phyloP scores from a whole-genome alignment of 2,329 filamentous ascomycete genomes.

The Seiridium unicorne region DNA sequence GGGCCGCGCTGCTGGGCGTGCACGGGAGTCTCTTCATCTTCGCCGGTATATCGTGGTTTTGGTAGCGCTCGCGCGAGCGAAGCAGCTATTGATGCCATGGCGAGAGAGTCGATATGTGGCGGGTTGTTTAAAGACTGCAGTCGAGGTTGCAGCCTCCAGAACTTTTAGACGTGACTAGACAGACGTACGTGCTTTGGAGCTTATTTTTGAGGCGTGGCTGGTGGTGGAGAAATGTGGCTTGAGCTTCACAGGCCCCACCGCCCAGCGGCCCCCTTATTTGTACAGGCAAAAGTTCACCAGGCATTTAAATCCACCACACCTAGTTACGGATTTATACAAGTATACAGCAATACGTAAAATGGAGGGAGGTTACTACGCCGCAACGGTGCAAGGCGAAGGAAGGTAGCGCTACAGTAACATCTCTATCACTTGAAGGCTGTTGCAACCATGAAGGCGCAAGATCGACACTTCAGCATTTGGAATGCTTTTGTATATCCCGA shows the following conservation, averaged over 20 bases:
- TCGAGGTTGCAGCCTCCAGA: not conserved
- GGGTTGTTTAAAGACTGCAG: not conserved
- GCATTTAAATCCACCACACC: not conserved
- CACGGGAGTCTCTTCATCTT: constrained; percentile 76
- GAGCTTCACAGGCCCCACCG: not conserved
- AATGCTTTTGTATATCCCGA: too few species aligned
- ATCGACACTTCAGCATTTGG: too few species aligned
- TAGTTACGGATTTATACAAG: not conserved
- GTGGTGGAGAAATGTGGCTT: not conserved
- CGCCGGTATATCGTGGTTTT: constrained; percentile 86
- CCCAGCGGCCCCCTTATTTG: not conserved
- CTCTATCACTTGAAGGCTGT: too few species aligned
- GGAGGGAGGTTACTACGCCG: too few species aligned
- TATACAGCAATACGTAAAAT: not conserved
- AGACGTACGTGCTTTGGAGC: not conserved
- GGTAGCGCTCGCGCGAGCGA: constrained; percentile 80
- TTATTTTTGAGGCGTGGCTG: constrained; percentile 4
- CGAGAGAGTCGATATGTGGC: not conserved
- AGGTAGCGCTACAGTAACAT: too few species aligned
- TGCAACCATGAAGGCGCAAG: too few species aligned
- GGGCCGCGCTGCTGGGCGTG: constrained; percentile 76
- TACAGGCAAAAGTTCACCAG: not conserved
- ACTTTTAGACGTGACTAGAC: constrained; percentile 1
- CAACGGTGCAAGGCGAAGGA: too few species aligned
- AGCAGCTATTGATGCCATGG: constrained; percentile 65